phyloP scores from a whole-genome alignment of 345 rosid genomes.

The Syzygium aromaticum region DNA sequence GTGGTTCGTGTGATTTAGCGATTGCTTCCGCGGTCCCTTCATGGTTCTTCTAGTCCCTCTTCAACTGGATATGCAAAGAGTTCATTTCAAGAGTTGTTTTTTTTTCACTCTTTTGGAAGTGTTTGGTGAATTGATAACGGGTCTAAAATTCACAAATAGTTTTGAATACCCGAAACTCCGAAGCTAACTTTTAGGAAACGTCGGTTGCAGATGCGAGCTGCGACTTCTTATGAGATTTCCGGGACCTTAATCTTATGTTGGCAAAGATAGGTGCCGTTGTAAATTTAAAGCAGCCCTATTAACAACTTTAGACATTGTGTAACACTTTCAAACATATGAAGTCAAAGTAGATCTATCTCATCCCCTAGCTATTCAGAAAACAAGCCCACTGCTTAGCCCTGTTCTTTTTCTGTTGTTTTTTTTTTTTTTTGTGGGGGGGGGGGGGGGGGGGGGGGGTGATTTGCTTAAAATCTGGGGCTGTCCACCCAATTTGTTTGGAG shows the following conservation, averaged over 20 bases:
- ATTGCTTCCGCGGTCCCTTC: background rate
- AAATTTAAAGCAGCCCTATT: background rate
- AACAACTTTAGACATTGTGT: background rate
- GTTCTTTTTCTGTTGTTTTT: fast-evolving
- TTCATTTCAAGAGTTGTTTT: background rate
- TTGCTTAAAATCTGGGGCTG: background rate
- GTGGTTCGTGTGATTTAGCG: background rate
- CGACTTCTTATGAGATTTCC: background rate
- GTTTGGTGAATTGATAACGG: background rate
- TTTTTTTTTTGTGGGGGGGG: too few relatives aligned
- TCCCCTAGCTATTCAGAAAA: fast-evolving
- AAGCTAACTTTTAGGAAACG: background rate
- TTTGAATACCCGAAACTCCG: background rate
- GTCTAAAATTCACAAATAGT: background rate
- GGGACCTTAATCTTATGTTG: background rate
- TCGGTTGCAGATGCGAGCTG: fast-evolving
- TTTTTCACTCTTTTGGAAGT: background rate
- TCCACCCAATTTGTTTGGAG: background rate
- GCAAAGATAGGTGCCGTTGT: background rate
- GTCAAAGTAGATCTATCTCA: background rate
- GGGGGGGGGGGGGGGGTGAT: too few relatives aligned
- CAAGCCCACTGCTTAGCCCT: background rate
- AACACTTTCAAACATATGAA: fast-evolving
- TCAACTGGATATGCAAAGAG: background rate
- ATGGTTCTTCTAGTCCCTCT: background rate